A percentile compares a stretch with the other conserved stretches of the same genome.
Conservation (phyloP, 768 basidiomycete genomes). For the Lactifluus subvellereus region DNA sequence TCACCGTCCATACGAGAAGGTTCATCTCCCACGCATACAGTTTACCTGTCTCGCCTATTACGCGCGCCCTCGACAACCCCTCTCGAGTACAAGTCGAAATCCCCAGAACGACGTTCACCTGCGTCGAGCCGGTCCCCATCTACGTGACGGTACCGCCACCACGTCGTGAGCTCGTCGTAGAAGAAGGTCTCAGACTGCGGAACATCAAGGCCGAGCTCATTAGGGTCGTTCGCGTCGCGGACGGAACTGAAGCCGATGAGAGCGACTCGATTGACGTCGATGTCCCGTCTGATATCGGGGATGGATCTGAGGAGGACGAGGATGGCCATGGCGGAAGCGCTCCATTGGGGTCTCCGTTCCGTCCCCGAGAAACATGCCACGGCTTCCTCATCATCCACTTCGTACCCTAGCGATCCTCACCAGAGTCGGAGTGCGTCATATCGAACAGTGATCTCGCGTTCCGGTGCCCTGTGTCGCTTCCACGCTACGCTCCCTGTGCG, state of each 20-base stretch:
- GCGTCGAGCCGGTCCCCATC: constrained; percentile 69
- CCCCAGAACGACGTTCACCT: constrained; percentile 63
- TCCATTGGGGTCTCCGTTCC: constrained; percentile 29
- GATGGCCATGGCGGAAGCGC: constrained; percentile 37
- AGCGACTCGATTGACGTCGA: constrained; percentile 20
- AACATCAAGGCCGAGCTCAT: constrained; percentile 79
- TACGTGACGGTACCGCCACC: constrained; percentile 82
- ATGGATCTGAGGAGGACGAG: constrained; percentile 27
- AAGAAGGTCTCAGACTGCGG: constrained; percentile 66
- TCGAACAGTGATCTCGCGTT: constrained; percentile 62
- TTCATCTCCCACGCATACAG: constrained; percentile 60
- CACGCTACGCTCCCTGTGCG: constrained; percentile 69
- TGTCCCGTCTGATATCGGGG: constrained; percentile 22
- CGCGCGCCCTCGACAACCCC: constrained; percentile 52
- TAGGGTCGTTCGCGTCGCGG: constrained; percentile 53
- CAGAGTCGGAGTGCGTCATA: constrained; percentile 27
- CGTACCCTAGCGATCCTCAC: constrained; percentile 28
- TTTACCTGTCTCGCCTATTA: constrained; percentile 56
- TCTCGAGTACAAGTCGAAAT: constrained; percentile 64
- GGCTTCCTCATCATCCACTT: constrained; percentile 27
- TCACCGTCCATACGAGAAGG: constrained; percentile 66
- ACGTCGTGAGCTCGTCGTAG: constrained; percentile 55
- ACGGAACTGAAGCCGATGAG: constrained; percentile 27
- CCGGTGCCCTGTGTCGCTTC: constrained; percentile 90
- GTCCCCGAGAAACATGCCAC: constrained; percentile 23